These are phyloP conservation scores for Candida caryicola DNA, from an alignment of 805 yeast species.

Conservation along the genomic window DNA sequence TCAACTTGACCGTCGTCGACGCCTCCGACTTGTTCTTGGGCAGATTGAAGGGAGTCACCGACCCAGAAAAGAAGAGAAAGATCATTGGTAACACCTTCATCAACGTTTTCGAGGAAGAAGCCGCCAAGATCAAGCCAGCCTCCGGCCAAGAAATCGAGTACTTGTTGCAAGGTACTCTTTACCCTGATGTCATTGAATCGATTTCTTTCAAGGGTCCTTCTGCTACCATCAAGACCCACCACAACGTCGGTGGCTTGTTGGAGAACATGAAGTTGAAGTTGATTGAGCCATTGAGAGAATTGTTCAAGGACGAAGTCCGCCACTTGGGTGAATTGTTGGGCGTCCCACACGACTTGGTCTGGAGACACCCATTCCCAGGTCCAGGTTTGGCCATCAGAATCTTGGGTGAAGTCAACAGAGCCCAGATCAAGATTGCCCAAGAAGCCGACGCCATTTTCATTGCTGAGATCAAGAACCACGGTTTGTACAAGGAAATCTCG, in stretches of 20 bases:
- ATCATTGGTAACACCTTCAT: conserved; percentile 97
- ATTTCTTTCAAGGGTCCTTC: conserved; percentile 99
- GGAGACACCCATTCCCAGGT: conserved; percentile 99
- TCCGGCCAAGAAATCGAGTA: conserved; percentile 89
- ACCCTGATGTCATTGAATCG: conserved; percentile 98
- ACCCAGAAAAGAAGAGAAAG: conserved; percentile 98
- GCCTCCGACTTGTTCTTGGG: conserved; percentile 87
- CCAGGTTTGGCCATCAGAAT: conserved; percentile 99
- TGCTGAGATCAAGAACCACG: conserved; percentile 92
- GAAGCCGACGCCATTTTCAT: conserved; percentile 95
- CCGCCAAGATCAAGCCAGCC: conserved; percentile 84
- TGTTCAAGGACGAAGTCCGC: conserved; percentile 98
- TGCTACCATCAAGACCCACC: conserved; percentile 98
- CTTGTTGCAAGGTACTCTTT: conserved; percentile 93
- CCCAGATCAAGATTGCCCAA: conserved; percentile 93
- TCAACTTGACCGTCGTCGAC: conserved; percentile 90
- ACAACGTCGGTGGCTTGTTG: conserved; percentile 96
- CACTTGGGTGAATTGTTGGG: conserved; percentile 92
- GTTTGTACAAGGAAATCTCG: conserved; percentile 86
- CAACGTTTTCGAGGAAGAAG: conserved; percentile 94
- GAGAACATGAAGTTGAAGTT: conserved; percentile 98
- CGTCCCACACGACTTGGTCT: conserved; percentile 92
- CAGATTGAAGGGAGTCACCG: conserved; percentile 89
- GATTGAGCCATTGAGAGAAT: conserved; percentile 97
- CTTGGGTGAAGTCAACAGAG: conserved; percentile 91